Base-by-base conservation (phyloP, 495 filamentous ascomycete genomes). In the Parathielavia hyrcaniae region DNA sequence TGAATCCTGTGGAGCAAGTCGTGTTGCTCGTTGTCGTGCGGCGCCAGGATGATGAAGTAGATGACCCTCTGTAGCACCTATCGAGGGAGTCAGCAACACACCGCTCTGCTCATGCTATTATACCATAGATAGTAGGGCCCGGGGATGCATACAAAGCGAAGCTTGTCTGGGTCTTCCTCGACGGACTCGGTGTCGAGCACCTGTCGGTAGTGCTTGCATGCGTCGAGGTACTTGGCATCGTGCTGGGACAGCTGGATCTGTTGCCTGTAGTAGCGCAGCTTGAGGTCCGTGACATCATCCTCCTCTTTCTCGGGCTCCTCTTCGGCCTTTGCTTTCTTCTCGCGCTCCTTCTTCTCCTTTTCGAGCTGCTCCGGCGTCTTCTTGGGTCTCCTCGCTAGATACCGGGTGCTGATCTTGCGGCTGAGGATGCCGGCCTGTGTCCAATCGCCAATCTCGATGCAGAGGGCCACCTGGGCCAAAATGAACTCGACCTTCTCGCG, bases 401-500 rank as follows among this genome's bases (percentile, higher is more conserved):
- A 98, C 60, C 83, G 79, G 59, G 90, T 95, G 81, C 90, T 91
- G 76, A 98, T 96, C 81, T 98, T 98, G 66, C 93, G 86, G 71
- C 86, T 90, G 30, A 98, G 80, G 66, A 98, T 96, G 53, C 85
- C 85, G 22, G 95, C 95, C 73, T 97, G 93, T 55, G 86, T 93
- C 88, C 90, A 98, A 71, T 98, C 93, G 36, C 85, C 88, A 58
- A 85, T 91, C 75, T 97, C 89, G 67, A 98, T 97, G 77, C 93
- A 97, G 50, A 97, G 78, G 13, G 85, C 82, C 49, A 98, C 92
- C 73, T 98, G 93, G 67, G 92, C 89, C 49, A 98, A 79, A 63
- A 98, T 97, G 69, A 98, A 97, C 64, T 97, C 93, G 13, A 89
- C 92, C 86, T 98, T 98, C 71, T 98, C 93, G 59, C 95, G 84